Base-by-base conservation (phyloP, 257 asterid species). In the Scutellaria minor region DNA sequence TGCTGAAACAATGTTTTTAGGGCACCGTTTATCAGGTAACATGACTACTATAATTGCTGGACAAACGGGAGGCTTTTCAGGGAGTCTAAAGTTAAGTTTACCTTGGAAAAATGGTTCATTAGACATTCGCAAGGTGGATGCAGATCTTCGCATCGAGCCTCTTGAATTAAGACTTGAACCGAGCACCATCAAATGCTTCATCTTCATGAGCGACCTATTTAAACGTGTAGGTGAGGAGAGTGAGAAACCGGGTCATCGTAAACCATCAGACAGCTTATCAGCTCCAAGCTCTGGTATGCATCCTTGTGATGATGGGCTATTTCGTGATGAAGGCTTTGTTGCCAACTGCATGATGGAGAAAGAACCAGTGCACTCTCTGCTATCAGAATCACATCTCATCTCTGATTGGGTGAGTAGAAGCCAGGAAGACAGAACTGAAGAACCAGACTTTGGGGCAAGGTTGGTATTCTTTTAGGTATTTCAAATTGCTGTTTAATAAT, bases 31-130 rank as follows among this genome's bases (percentile, higher is more conserved):
- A 64, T 77, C 87, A 41, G 85, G 80, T 67, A 82, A 85, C 55
- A 82, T 68, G 78, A 82, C 84, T 56, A 81, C 90, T 6, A 65
- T 92, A 60, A 76, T 95, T 71, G 81, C 89, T 18, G 97, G 98
- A 68, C 85, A 88, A 76, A 79, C 78, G 41, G 96, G 85, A 46
- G 98, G 97, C 6, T 89, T 95, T 81, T 90, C 98, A 3, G 99
- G 99, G 81, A 81, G 72, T 65, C 85, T 95, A 10, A 90, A 84
- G 81, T 73, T 90, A 65, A 86, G 88, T 77, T 87, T 95, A 79
- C 99, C 98, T 57, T 95, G 97, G 99, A 86, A 89, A 81, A 89
- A 90, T 81, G 98, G 99, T 65, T 87, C 98, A 66, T 75, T 95
- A 68, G 96, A 92, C 77, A 85, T 86, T 70, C 77, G 79, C 72